Base-by-base conservation (phyloP, 257 asterid species). In the Salvia miltiorrhiza region DNA sequence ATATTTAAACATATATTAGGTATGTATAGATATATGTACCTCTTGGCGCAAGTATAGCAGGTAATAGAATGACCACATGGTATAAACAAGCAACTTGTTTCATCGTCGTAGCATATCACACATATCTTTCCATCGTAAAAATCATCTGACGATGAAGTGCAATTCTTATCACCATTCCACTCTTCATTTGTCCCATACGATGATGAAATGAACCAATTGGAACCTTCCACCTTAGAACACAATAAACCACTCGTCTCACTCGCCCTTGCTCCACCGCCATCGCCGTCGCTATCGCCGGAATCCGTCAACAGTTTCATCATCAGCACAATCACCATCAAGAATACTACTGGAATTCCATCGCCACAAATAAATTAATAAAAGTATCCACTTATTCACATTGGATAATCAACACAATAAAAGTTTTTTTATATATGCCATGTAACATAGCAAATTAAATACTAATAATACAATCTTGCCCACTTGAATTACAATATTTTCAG, bases 1-100 rank as follows among this genome's bases (percentile, higher is more conserved):
- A n/a, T n/a, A n/a, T n/a, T n/a, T n/a, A 24, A 1, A 13, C 0
- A 28, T 5, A 23, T 19, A 30, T 1, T 7, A 55, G 12, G 3
- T 9, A 21, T 0, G 9, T 72, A 35, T 35, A 7, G 1, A 35
- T 35, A 1, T 6, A 2, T 6, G 11, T 37, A 90, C 97, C 95
- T 82, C 10, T 73, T 59, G 53, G 95, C 88, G 56, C 97, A 91
- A 13, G 48, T 8, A 73, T 71, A 58, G 74, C 96, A 91, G 0
- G 97, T 65, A 21, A 87, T 73, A 16, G 81, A 84, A 41, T 91
- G 97, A 0, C 91, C 95, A 30, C 97, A 88, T 9, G 97, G 97
- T 63, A 82, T 43, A 41, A 86, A 91, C 79, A 84, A 85, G 71
- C 95, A 88, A 7, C 77, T 81, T 58, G 88, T 63, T 1, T 45